Evolutionary conservation across 768 basidiomycete genomes (phyloP).

Genomic region (Phallus indusiatus): DNA sequence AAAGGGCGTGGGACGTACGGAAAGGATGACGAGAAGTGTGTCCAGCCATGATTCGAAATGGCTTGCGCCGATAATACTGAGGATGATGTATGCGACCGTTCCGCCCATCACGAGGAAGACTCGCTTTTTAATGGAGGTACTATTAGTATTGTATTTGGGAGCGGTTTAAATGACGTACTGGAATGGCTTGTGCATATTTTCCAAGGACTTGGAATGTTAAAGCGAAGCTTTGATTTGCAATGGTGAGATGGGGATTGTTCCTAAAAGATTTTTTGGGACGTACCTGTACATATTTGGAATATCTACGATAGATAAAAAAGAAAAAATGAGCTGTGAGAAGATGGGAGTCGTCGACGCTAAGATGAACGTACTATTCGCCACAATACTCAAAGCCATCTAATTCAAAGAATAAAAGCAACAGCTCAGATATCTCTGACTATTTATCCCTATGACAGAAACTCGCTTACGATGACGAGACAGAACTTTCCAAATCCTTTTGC

Average conservation of each 20-base stretch:
- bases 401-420: background rate
- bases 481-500: slow-evolving; percentile 37
- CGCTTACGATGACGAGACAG: slow-evolving; percentile 31
- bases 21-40: slow-evolving; percentile 29
- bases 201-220: slow-evolving; percentile 36
- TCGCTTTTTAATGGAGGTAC: slow-evolving; percentile 12
- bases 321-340: background rate
- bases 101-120: slow-evolving; percentile 28
- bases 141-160: background rate
- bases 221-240: slow-evolving; percentile 22
- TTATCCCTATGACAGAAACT: background rate
- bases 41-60: slow-evolving; percentile 34
- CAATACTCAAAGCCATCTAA: slow-evolving; percentile 28
- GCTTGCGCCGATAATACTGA: slow-evolving; percentile 37
- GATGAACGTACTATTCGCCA: slow-evolving; percentile 33
- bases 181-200: slow-evolving; percentile 31
- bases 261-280: background rate
- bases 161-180: slow-evolving; percentile 21
- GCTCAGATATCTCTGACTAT: background rate
- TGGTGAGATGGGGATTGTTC: background rate
- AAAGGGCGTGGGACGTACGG: slow-evolving; percentile 4
- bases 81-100: slow-evolving; percentile 30
- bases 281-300: slow-evolving; percentile 35
- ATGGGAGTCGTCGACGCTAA: too few species aligned
- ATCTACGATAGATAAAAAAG: slow-evolving; percentile 13